These are phyloP conservation scores for Geotrichum armillariae DNA, from an alignment of 1,139 yeast genomes.

Conservation along the genomic window DNA sequence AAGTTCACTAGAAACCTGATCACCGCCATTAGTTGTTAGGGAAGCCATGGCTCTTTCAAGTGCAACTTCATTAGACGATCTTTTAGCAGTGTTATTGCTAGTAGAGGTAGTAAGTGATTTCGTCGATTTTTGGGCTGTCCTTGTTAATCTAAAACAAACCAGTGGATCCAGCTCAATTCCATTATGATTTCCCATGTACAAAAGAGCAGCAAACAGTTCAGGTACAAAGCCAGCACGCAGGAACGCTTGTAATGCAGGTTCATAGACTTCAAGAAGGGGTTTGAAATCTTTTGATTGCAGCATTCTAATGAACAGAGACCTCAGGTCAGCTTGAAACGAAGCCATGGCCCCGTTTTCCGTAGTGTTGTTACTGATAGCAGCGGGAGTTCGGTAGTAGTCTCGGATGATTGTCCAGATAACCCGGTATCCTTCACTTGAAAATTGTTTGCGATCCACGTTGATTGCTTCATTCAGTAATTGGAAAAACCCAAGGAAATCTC, in stretches of 20 bases:
- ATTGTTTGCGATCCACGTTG: constrained; percentile 12
- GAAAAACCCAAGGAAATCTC: constrained; percentile 26
- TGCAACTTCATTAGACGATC: neutral
- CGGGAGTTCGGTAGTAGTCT: constrained; percentile 26
- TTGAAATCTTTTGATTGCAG: constrained; percentile 24
- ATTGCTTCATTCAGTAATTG: constrained; percentile 21
- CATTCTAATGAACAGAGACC: constrained; percentile 14
- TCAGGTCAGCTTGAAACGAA: neutral
- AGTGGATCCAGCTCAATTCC: constrained; percentile 11
- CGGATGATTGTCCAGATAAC: constrained; percentile 32
- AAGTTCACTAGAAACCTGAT: neutral
- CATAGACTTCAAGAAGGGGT: constrained; percentile 29
- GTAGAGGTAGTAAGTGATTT: neutral
- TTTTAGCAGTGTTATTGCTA: neutral
- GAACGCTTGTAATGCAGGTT: constrained; percentile 30
- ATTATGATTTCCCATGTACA: constrained; percentile 28
- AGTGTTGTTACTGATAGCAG: neutral
- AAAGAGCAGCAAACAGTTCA: constrained; percentile 28
- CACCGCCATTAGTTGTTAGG: neutral
- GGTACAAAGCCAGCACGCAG: constrained; percentile 27
- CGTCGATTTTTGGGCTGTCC: constrained; percentile 3
- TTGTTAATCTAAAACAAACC: constrained; percentile 4
- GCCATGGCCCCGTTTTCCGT: neutral
- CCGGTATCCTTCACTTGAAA: constrained; percentile 27
- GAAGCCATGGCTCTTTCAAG: constrained; percentile 1